Percentiles rank a stretch among this genome's conserved stretches.
phyloP scores from a whole-genome alignment of 2,329 filamentous ascomycete species.

The Colletotrichum truncatum region DNA sequence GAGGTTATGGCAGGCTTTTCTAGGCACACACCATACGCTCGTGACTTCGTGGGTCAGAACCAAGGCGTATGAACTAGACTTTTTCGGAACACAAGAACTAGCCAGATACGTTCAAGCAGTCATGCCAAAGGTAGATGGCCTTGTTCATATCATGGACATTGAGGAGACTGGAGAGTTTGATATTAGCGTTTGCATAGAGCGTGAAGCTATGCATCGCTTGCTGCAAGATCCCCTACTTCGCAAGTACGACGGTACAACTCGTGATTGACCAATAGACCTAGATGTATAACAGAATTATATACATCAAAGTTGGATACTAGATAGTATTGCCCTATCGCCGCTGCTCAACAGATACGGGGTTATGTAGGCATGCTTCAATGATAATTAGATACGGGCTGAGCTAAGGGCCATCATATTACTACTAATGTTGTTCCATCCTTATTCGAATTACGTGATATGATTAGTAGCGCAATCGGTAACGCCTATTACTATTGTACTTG shows the following conservation, averaged over 20 bases:
- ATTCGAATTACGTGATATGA: no score
- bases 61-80: conserved; percentile 51
- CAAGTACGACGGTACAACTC: neutral
- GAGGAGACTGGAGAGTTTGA: conserved; percentile 42
- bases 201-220: conserved; percentile 37
- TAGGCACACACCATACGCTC: conserved; percentile 50
- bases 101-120: conserved; percentile 49
- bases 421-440: no score
- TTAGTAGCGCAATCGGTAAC: no score
- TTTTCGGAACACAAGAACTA: conserved; percentile 36
- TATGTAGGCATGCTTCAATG: no score
- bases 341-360: no score
- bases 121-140: conserved; percentile 52
- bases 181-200: conserved; percentile 43
- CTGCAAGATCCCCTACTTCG: conserved; percentile 36
- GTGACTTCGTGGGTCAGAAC: conserved; percentile 54
- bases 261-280: no score
- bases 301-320: no score
- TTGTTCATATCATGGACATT: conserved; percentile 51
- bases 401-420: no score
- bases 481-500: no score
- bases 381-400: no score
- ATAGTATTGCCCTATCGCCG: no score
- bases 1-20: conserved; percentile 56
- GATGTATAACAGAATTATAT: neutral